Evolutionary conservation across 1,284 basidiomycete species (phyloP), one percentile per base, ranked within the genome.

Genomic region (Apiotrichum gracile): DNA sequence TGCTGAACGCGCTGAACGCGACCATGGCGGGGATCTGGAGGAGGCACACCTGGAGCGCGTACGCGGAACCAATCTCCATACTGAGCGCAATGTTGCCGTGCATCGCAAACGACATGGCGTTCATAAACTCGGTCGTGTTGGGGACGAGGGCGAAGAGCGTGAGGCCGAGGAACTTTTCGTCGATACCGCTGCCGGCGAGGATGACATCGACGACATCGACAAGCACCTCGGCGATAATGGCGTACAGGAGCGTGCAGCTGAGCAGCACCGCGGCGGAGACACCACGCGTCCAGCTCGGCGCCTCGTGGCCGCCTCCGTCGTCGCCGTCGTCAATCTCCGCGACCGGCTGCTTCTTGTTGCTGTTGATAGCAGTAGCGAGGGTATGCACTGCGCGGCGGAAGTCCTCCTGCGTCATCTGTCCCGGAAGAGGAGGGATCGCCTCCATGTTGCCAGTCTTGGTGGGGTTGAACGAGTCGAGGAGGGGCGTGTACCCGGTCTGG

Each of bases 91-190:
- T 98, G 73, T 98, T 98, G 16, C 89, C 94, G 67, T 96, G 89
- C 64, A 99, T 77, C 17, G 96, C 94, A 68, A 99, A 99, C n/a
- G 91, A 94, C 68, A 98, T 96, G 51, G 96, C 96, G 71, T 98
- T 98, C 94, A 98, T 97, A 73, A 99, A 98, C 76, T 99, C 96
- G 21, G 96, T 98, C 17, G 93, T 97, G 73, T 98, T 98, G 12
- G 96, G 96, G 0, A 98, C 93, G 31, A 99, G 82, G 2, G 96
- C 94, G 67, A 99, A 98, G 10, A 99, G 80, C 0, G 93, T 97
- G 53, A 98, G 82, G 42, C 96, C 96, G 29, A 99, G 81, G 79
- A 98, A 94, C 72, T 99, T 99, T 71, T 98, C 94, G 59, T 96
- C 90, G 35, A 98, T 88, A 0, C 91, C 90, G 0, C 90, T 91